Percentiles rank a stretch among this genome's conserved stretches.
Conservation (phyloP, 164 flowering plant species). For the Houttuynia cordata region DNA sequence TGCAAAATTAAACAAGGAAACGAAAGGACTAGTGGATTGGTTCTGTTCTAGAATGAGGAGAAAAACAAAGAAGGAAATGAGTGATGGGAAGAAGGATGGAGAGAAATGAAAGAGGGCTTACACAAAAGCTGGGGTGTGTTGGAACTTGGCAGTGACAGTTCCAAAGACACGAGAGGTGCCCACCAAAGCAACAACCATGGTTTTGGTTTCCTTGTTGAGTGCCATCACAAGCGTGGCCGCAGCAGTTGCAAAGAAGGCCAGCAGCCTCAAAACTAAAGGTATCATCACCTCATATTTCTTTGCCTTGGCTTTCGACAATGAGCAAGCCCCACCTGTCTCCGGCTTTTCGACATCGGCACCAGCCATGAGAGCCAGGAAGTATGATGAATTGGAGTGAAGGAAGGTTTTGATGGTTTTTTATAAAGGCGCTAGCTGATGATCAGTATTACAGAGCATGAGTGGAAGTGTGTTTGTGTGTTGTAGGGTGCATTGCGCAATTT, state of each 20-base stretch:
- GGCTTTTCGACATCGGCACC: conserved; percentile 1
- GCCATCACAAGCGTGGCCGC: conserved; percentile 68
- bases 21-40: background rate
- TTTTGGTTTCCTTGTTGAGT: conserved; percentile 51
- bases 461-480: background rate
- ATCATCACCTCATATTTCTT: conserved; percentile 7
- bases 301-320: background rate
- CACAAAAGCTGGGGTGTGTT: conserved; percentile 70
- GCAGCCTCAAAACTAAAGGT: conserved; percentile 28
- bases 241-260: conserved; percentile 44
- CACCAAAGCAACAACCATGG: conserved; percentile 43
- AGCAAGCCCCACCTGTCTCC: background rate
- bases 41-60: background rate
- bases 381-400: background rate
- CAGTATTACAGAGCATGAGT: background rate
- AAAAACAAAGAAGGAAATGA: background rate
- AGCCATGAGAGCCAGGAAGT: background rate
- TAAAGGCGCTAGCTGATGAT: background rate
- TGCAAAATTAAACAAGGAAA: conserved; percentile 17
- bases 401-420: background rate
- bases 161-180: conserved; percentile 41
- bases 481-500: background rate
- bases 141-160: conserved; percentile 58
- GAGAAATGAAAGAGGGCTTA: conserved; percentile 26
- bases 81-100: background rate